Conservation (phyloP, 441 rosid species). For the Adansonia rubrostipa region DNA sequence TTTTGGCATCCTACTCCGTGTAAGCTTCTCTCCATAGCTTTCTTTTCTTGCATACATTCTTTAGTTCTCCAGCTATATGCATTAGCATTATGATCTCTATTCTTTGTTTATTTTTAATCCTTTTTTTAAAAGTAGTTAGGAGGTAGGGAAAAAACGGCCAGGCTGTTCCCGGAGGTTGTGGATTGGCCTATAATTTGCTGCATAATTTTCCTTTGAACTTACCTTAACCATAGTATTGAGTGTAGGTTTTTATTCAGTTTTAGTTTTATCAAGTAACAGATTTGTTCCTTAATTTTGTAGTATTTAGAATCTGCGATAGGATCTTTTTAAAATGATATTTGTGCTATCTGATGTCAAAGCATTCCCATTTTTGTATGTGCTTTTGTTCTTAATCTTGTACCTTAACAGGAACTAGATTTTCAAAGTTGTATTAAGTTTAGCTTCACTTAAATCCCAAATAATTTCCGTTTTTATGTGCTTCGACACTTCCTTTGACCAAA, state of each 20-base stretch:
- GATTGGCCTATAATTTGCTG: neutral
- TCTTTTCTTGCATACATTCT: neutral
- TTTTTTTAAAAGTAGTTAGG: neutral
- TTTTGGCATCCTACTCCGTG: constrained; percentile 20
- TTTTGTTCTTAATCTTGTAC: neutral
- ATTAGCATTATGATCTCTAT: constrained; percentile 17
- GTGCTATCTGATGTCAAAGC: neutral
- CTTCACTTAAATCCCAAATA: neutral
- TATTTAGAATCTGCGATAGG: constrained; percentile 33
- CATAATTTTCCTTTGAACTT: neutral
- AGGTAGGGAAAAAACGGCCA: neutral
- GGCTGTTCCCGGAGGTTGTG: neutral
- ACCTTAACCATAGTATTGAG: constrained; percentile 9
- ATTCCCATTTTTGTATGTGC: neutral
- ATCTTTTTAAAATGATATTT: constrained; percentile 9
- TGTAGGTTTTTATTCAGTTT: constrained; percentile 1
- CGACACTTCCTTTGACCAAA: too few relatives aligned
- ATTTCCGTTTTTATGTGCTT: too few relatives aligned
- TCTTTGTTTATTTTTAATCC: constrained; percentile 22
- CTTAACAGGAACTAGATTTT: neutral
- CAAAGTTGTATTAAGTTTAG: neutral
- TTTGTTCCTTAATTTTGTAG: constrained; percentile 26
- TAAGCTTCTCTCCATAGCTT: neutral
- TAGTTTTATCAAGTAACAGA: constrained; percentile 3
- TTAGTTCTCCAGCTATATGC: constrained; percentile 27